Percentiles rank a stretch among this genome's conserved stretches.
Evolutionary conservation across 805 yeast species (phyloP).

Genomic region (Pichia nakasei): DNA sequence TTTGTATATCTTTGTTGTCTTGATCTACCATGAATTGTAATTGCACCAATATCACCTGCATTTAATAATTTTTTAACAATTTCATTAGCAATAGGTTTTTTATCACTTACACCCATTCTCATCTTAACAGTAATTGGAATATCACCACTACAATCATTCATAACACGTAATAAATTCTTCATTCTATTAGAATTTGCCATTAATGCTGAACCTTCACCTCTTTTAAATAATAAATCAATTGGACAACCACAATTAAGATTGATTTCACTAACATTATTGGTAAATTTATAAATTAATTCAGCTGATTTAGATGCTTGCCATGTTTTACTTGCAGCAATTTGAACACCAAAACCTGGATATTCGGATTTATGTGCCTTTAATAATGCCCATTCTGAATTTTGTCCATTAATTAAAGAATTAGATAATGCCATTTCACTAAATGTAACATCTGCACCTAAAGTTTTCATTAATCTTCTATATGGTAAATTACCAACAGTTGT

Average conservation of each 20-base stretch:
- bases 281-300: constrained; percentile 58
- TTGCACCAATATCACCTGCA: constrained; percentile 69
- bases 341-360: constrained; percentile 85
- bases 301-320: constrained; percentile 93
- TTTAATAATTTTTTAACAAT: constrained; percentile 58
- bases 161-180: constrained; percentile 70
- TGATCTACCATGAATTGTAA: constrained; percentile 93
- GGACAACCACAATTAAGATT: constrained; percentile 98
- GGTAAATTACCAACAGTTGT: constrained; percentile 98
- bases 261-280: constrained; percentile 55
- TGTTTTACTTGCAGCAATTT: constrained; percentile 82
- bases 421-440: constrained; percentile 93
- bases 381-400: constrained; percentile 94
- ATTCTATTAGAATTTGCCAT: constrained; percentile 82
- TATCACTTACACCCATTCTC: constrained; percentile 84
- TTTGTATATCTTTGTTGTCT: constrained; percentile 91
- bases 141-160: constrained; percentile 85
- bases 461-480: constrained; percentile 84
- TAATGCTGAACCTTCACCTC: constrained; percentile 93
- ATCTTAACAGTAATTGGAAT: constrained; percentile 87
- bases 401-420: constrained; percentile 80
- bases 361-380: constrained; percentile 82
- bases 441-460: constrained; percentile 86
- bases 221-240: constrained; percentile 84
- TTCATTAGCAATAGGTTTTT: constrained; percentile 77